Conservation (phyloP, 2,329 filamentous ascomycete genomes). For the Pseudocercospora macadamiae region DNA sequence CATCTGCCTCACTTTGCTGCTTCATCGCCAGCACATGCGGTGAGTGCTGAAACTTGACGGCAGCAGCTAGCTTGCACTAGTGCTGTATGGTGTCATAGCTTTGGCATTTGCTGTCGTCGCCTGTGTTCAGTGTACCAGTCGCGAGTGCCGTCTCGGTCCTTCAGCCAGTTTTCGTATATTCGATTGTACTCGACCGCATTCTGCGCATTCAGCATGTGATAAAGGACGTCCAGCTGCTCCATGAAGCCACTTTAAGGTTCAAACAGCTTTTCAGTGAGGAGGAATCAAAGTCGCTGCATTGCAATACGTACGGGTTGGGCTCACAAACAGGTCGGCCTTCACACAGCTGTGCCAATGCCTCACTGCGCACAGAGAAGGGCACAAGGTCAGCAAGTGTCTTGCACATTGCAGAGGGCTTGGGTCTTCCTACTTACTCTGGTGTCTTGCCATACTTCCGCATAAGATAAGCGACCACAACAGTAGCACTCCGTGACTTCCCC, state of each 20-base stretch:
- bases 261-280: background rate
- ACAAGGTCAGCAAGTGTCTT: no score
- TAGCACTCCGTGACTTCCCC: constrained; percentile 90
- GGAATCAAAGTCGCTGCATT: no score
- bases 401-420: no score
- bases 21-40: background rate
- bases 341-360: constrained; percentile 71
- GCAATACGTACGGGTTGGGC: constrained; percentile 67
- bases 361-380: no score
- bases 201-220: constrained; percentile 64
- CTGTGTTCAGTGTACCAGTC: constrained; percentile 41
- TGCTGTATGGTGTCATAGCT: constrained; percentile 24
- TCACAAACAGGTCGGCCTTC: constrained; percentile 76
- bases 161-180: constrained; percentile 41
- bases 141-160: constrained; percentile 38
- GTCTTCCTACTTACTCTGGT: no score
- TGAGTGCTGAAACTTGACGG: background rate
- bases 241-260: constrained; percentile 67
- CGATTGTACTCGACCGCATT: constrained; percentile 27
- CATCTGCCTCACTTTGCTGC: background rate
- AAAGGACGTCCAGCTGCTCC: constrained; percentile 81
- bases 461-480: constrained; percentile 80
- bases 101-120: constrained; percentile 17
- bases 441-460: constrained; percentile 60
- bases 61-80: constrained; percentile 15